A percentile compares a stretch with the other conserved stretches of the same genome.
Evolutionary conservation across 495 filamentous ascomycete species (phyloP).

Genomic region (Aspergillus steynii): DNA sequence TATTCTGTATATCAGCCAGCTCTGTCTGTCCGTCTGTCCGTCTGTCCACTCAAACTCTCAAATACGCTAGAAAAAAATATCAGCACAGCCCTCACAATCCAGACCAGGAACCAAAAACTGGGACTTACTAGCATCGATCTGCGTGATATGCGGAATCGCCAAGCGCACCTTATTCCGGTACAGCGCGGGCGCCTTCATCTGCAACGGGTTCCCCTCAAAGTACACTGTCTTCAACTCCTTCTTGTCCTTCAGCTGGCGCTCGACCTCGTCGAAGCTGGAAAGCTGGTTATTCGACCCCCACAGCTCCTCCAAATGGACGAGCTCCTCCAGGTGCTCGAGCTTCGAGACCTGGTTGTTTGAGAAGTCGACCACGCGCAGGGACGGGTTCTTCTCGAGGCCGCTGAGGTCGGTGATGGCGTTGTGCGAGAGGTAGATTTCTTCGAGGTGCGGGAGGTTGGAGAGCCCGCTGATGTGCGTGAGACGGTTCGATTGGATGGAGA

Average conservation of each 20-base stretch:
- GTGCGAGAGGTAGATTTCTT: conserved; percentile 98
- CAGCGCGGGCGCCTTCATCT: conserved; percentile 67
- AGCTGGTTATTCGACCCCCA: conserved; percentile 94
- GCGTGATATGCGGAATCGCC: conserved; percentile 79
- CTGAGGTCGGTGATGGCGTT: conserved; percentile 80
- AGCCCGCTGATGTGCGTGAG: conserved; percentile 80
- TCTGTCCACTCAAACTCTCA: conserved; percentile 20
- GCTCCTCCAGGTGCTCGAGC: conserved; percentile 66
- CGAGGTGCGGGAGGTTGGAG: conserved; percentile 68
- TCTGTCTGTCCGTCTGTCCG: neutral
- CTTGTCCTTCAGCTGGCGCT: conserved; percentile 75
- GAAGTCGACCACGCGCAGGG: conserved; percentile 81
- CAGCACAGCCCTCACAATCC: neutral
- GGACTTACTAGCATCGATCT: conserved; percentile 97
- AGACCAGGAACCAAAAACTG: neutral
- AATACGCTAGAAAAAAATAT: conserved; percentile 26
- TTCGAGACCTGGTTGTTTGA: conserved; percentile 83
- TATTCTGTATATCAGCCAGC: neutral
- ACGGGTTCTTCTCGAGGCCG: conserved; percentile 68
- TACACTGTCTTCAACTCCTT: conserved; percentile 86
- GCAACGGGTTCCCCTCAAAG: conserved; percentile 93
- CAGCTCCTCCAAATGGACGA: conserved; percentile 78
- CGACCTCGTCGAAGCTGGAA: conserved; percentile 77
- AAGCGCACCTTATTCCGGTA: conserved; percentile 93
- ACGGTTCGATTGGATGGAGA: conserved; percentile 97